Evolutionary conservation across 768 basidiomycete species (phyloP), one percentile per base, ranked within the genome.

Genomic region (Rhodosporidiobolus sp.): DNA sequence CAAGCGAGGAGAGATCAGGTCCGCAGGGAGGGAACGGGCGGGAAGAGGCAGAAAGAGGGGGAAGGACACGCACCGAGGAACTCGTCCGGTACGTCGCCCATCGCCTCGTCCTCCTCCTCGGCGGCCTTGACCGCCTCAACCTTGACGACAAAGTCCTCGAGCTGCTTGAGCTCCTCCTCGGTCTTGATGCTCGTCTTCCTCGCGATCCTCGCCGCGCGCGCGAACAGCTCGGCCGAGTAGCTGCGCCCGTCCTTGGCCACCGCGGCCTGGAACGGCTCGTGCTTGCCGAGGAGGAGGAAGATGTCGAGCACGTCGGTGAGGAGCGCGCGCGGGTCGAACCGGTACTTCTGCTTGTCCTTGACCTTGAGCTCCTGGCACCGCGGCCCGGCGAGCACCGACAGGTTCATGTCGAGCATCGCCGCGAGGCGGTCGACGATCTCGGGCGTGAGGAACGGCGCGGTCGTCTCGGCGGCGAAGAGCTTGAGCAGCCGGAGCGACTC

Each of bases 381-480:
- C 9, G 94, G 93, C 0, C 96, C 96, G 56, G 88, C 91, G 32
- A 99, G 87, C 4, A 88, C 89, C 60, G 89, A 88, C 28, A 99
- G 84, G 79, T 98, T 97, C 82, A 94, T 93, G 79, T 96, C 91
- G 78, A 99, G 82, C 91, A 96, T 97, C 1, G 94, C 94, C 6
- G 96, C 96, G 24, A 99, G 85, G 48, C 90, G 87, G 80, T 94
- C 90, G 63, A 98, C 91, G 58, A 99, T 97, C 82, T 99, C 96
- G 14, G 91, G 89, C 82, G 92, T 90, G 87, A 96, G 90, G 82
- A 97, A 99, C 0, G 96, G 94, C 35, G 84, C 86, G 79, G 90
- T 92, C 0, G 92, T 91, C 80, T 95, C 90, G 0, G 89, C 90
- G 1, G 95, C 95, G 83, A 98, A 94, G 65, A 91, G 85, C 79